A percentile compares a stretch with the other conserved stretches of the same genome.
These are phyloP conservation scores for Penicillium egyptiacum DNA, from an alignment of 495 filamentous ascomycete species.

Conservation along the genomic window DNA sequence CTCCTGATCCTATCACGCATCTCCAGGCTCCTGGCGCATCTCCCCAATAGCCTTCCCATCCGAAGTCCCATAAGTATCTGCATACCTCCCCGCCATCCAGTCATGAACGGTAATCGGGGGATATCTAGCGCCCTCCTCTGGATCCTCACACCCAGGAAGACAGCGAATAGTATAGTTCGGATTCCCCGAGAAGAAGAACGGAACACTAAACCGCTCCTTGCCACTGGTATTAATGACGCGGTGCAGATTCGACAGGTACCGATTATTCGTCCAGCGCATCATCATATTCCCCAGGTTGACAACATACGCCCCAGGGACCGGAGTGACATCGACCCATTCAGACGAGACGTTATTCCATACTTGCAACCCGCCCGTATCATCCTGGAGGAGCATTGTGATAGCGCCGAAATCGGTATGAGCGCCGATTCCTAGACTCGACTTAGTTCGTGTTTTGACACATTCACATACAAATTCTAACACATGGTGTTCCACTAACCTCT, in stretches of 20 bases:
- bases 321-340: slow-evolving; percentile 33
- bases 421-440: slow-evolving; percentile 36
- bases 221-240: slow-evolving; percentile 33
- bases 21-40: slow-evolving; percentile 4
- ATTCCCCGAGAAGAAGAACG: slow-evolving; percentile 35
- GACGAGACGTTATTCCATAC: slow-evolving; percentile 39
- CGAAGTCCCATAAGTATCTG: slow-evolving; percentile 25
- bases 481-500: slow-evolving; percentile 5
- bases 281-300: slow-evolving; percentile 52
- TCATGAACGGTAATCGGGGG: slow-evolving; percentile 27
- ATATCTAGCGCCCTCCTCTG: slow-evolving; percentile 19
- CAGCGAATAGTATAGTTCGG: slow-evolving; percentile 25
- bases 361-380: slow-evolving; percentile 42
- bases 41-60: slow-evolving; percentile 5
- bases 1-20: not conserved
- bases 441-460: not conserved
- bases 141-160: slow-evolving; percentile 22
- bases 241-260: slow-evolving; percentile 33
- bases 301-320: slow-evolving; percentile 41
- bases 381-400: slow-evolving; percentile 47
- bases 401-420: slow-evolving; percentile 55
- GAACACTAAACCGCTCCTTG: slow-evolving; percentile 27
- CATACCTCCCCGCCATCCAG: slow-evolving; percentile 28
- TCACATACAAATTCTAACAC: not conserved
- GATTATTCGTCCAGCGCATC: slow-evolving; percentile 32